Evolutionary conservation across 2,329 filamentous ascomycete species (phyloP).

Genomic region (Fusarium sp.): DNA sequence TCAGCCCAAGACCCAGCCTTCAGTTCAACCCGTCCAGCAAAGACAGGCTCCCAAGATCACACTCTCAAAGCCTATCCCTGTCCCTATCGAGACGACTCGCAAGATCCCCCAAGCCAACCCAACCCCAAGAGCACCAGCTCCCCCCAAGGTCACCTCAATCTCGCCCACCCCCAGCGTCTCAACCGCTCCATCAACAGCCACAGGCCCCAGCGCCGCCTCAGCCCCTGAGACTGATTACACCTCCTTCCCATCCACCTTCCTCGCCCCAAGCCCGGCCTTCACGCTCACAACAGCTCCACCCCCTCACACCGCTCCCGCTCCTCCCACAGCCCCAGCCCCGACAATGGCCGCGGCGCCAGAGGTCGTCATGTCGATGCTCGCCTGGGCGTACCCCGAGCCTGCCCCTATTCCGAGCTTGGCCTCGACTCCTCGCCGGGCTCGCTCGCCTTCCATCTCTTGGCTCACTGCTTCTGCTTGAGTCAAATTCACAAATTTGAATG

Average conservation of each 20-base stretch:
- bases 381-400: slow-evolving; percentile 17
- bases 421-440: slow-evolving; percentile 12
- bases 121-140: not conserved
- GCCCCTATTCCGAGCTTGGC: slow-evolving; percentile 23
- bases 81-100: not conserved
- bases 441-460: slow-evolving; percentile 16
- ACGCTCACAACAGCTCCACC: slow-evolving; percentile 10
- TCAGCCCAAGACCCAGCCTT: not conserved
- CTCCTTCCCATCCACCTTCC: not conserved
- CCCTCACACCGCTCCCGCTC: slow-evolving; percentile 20
- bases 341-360: slow-evolving; percentile 15
- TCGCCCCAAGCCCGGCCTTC: not conserved
- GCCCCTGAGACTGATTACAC: not conserved
- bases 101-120: not conserved
- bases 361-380: slow-evolving; percentile 24
- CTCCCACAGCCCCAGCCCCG: not conserved
- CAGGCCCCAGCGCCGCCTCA: not conserved
- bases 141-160: not conserved
- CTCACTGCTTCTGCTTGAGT: slow-evolving; percentile 16
- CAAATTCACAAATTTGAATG: not conserved
- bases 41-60: not conserved
- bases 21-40: not conserved
- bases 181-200: not conserved
- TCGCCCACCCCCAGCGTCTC: not conserved
- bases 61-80: not conserved